Evolutionary conservation across 164 flowering plant species (phyloP), one percentile per base, ranked within the genome.

Genomic region (Chloranthus sessilifolius): DNA sequence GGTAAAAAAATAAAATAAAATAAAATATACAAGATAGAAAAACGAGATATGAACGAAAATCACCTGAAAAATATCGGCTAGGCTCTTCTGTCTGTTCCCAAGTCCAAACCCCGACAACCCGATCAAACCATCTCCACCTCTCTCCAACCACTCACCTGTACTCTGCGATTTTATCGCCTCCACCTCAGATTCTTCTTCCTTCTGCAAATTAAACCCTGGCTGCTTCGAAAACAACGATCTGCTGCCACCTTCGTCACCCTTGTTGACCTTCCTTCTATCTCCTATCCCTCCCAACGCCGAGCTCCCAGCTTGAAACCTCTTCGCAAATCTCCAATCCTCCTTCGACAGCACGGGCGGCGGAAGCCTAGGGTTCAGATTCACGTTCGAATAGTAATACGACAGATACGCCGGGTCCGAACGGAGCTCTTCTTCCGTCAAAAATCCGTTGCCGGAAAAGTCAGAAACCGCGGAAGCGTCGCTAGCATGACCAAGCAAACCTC

Each of bases 61-160:
- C 63, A 80, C 94, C 94, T 82, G 96, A 74, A 85, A 55, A 7
- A 81, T 76, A 58, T 88, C 88, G 0, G 85, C 76, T 52, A 77
- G 50, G 56, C 94, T 84, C 66, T 73, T 80, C 70, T 77, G 80
- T 57, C 81, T 71, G 38, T 64, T 59, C 31, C 86, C 88, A 3
- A 83, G 58, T 6, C 79, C 92, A 54, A 78, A 65, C 25, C 86
- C 89, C 0, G 80, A 72, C 67, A 87, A 65, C 2, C 91, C 95
- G 37, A 83, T 79, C 37, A 80, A 60, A 24, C 95, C 88, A 68
- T 83, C 84, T 7, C 73, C 83, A n/a, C 80, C 81, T 80, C 82
- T 70, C 43, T 75, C 72, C 1, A 34, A 62, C 43, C 70, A 61
- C 46, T 70, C 63, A 0, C 56, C 51, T n/a, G 65, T 55, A 16